These are phyloP conservation scores for Penicillium odoratum DNA, from an alignment of 495 filamentous ascomycete species.

Conservation along the genomic window DNA sequence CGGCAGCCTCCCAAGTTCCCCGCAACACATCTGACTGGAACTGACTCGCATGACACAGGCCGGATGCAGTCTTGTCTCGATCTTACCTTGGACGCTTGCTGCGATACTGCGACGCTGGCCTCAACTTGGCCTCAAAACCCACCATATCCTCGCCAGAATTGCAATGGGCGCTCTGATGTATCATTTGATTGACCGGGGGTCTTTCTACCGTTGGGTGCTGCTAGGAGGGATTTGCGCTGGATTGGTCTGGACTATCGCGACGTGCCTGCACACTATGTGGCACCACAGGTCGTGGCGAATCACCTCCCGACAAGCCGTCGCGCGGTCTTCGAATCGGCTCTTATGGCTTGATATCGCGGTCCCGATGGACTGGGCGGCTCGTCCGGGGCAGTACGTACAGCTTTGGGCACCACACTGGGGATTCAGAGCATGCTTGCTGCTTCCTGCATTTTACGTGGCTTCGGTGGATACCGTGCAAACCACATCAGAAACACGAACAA, in stretches of 20 bases:
- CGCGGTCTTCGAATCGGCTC: slow-evolving; percentile 7
- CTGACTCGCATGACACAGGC: slow-evolving; percentile 3
- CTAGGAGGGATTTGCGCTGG: slow-evolving; percentile 5
- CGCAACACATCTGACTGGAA: background rate
- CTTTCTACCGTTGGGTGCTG: slow-evolving; percentile 8
- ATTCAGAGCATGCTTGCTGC: slow-evolving; percentile 2
- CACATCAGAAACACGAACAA: background rate
- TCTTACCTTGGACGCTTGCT: slow-evolving; percentile 10
- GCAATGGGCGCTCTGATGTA: slow-evolving; percentile 1
- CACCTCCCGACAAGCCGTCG: background rate
- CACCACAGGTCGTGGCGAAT: slow-evolving; percentile 4
- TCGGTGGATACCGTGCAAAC: slow-evolving; percentile 1
- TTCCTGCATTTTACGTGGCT: slow-evolving; percentile 10
- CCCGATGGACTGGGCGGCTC: background rate
- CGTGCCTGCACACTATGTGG: slow-evolving; percentile 8
- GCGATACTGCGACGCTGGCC: slow-evolving; percentile 6
- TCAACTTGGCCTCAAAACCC: slow-evolving; percentile 4
- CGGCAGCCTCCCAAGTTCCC: background rate
- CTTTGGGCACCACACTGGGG: slow-evolving; percentile 10
- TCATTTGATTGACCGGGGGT: slow-evolving; percentile 2
- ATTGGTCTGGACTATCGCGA: background rate
- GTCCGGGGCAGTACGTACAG: slow-evolving; percentile 12
- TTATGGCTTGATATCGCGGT: slow-evolving; percentile 13
- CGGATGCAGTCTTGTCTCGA: slow-evolving; percentile 7
- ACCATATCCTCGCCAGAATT: background rate